Evolutionary conservation across 805 yeast species (phyloP), one percentile per base, ranked within the genome.

Genomic region (Spathaspora boniae): DNA sequence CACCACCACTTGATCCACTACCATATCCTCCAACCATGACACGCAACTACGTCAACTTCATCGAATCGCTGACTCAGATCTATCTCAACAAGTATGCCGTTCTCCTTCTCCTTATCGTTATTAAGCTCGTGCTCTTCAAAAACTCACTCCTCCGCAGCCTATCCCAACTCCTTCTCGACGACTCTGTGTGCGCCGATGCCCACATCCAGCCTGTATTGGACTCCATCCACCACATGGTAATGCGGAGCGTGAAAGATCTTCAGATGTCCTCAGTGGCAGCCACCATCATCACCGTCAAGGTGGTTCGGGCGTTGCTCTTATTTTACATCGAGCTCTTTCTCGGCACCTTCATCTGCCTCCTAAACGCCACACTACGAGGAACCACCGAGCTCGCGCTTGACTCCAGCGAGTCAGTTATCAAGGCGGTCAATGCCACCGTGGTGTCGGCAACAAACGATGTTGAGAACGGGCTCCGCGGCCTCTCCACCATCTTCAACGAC

Each of bases 341-440:
- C 2, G 98, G 97, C 0, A 93, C 98, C 0, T 86, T 86, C 57
- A 81, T 83, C 0, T 93, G 98, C 56, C 64, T 93, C 9, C 54
- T 87, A 9, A 76, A 84, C 0, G 80, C 93, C 4, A 76, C 88
- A 0, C 66, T 89, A 5, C 80, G 77, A 48, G 86, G 89, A 3
- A 72, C 85, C 0, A 82, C 80, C 1, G 78, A 77, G 45, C 76
- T 79, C 20, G 94, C 94, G 0, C 54, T 85, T 1, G 82, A 85
- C 50, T 75, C 86, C 1, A 79, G 95, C 0, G 85, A 82, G 46
- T 52, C 72, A 1, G 63, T 86, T 1, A 68, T 88, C 6, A 53
- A 41, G 11, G 53, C 69, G 15, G 84, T 87, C 2, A 87, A 89
- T 48, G 60, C 60, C 1, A 78, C 93, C 0, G 54, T 86, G 1